These are phyloP conservation scores for Rugonectria rugulosa DNA, from an alignment of 2,329 filamentous ascomycete species.

Conservation along the genomic window DNA sequence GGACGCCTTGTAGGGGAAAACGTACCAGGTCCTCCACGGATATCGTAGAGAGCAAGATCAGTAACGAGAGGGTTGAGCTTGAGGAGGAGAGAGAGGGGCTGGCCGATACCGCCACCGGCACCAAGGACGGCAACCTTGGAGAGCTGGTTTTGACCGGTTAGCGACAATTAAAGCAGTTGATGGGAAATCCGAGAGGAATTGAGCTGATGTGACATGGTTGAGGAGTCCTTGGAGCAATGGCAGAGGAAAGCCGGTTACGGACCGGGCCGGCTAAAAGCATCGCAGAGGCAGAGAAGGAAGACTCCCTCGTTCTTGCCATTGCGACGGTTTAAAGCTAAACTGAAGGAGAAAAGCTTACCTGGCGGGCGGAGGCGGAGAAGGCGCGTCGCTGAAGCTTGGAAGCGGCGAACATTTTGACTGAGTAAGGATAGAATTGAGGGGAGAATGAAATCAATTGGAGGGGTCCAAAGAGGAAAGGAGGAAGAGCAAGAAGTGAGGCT, in stretches of 20 bases:
- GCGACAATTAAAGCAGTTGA: slow-evolving; percentile 20
- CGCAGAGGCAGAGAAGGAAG: background rate
- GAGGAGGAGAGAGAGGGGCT: slow-evolving; percentile 95
- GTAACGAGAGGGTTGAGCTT: slow-evolving; percentile 97
- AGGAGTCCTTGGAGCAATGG: background rate
- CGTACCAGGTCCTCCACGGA: slow-evolving; percentile 90
- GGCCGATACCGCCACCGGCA: slow-evolving; percentile 97
- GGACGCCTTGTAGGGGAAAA: slow-evolving; percentile 32
- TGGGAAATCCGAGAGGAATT: background rate
- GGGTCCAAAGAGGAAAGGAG: slow-evolving; percentile 30
- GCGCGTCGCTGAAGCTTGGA: slow-evolving; percentile 76
- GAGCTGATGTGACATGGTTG: background rate
- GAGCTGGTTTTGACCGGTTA: slow-evolving; percentile 62
- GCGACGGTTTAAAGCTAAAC: too few relatives aligned
- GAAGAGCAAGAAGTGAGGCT: slow-evolving; percentile 25
- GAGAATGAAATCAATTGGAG: slow-evolving; percentile 18
- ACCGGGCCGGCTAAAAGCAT: slow-evolving; percentile 10
- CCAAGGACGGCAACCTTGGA: slow-evolving; percentile 98
- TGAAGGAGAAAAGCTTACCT: slow-evolving; percentile 62
- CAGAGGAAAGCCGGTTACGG: background rate
- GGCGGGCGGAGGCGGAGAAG: slow-evolving; percentile 80
- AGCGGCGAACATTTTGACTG: slow-evolving; percentile 74
- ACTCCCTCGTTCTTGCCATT: slow-evolving; percentile 8
- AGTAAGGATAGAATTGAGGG: slow-evolving; percentile 26
- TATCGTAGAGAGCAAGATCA: slow-evolving; percentile 97